phyloP scores from a whole-genome alignment of 148 eudicot genomes.

The Bassia scoparia region DNA sequence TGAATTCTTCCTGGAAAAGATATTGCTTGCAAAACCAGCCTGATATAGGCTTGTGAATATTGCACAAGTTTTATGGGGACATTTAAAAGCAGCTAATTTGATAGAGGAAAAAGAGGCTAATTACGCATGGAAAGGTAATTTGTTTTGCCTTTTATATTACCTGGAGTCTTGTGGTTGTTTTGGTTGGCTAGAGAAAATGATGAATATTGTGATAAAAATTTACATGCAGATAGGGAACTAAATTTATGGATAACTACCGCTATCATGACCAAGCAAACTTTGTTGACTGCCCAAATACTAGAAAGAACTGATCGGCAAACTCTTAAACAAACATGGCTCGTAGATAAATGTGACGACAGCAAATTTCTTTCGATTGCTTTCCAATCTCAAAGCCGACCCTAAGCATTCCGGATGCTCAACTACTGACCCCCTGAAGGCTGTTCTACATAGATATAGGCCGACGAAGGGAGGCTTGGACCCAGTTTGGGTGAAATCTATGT shows the following conservation, averaged over 20 bases:
- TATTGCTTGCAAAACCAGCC: slow-evolving; percentile 99
- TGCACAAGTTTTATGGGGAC: slow-evolving; percentile 85
- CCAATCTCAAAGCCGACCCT: slow-evolving; percentile 76
- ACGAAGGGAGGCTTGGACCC: slow-evolving; percentile 96
- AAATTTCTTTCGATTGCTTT: slow-evolving; percentile 83
- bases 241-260: slow-evolving; percentile 98
- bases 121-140: slow-evolving; percentile 90
- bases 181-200: slow-evolving; percentile 3
- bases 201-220: slow-evolving; percentile 4
- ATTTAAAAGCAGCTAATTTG: slow-evolving; percentile 73
- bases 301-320: slow-evolving; percentile 82
- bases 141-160: neutral
- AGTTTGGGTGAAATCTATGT: slow-evolving; percentile 81
- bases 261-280: slow-evolving; percentile 90
- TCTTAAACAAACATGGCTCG: slow-evolving; percentile 97
- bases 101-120: slow-evolving; percentile 76
- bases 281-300: slow-evolving; percentile 84
- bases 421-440: slow-evolving; percentile 78
- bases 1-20: slow-evolving; percentile 96
- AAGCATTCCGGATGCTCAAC: slow-evolving; percentile 60
- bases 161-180: neutral
- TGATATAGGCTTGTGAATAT: slow-evolving; percentile 94
- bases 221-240: slow-evolving; percentile 83
- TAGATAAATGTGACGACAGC: slow-evolving; percentile 99
- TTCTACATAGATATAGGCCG: slow-evolving; percentile 84